Conservation (phyloP, 176 grass and related monocot genomes). For the Avena sativa region DNA sequence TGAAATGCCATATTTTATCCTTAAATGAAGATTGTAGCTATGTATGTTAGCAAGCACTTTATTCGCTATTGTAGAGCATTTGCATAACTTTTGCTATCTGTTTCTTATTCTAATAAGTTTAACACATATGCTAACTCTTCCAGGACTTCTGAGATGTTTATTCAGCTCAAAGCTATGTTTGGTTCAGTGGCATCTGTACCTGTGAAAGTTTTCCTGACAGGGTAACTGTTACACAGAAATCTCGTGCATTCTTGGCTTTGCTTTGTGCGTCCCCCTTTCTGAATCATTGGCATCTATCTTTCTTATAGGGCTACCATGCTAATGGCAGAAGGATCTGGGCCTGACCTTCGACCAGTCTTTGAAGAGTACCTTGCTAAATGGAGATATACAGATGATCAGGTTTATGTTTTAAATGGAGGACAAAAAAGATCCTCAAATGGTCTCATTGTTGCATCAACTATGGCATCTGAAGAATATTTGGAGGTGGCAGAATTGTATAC, state of each 20-base stretch:
- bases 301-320: constrained; percentile 72
- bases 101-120: constrained; percentile 32
- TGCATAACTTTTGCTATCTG: neutral
- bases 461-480: constrained; percentile 54
- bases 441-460: constrained; percentile 25
- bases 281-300: constrained; percentile 19
- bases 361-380: constrained; percentile 76
- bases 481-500: constrained; percentile 69
- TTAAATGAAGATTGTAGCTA: neutral
- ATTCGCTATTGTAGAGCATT: neutral
- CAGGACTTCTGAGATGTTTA: constrained; percentile 70
- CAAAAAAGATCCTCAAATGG: constrained; percentile 9
- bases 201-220: constrained; percentile 64
- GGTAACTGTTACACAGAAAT: constrained; percentile 43
- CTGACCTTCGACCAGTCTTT: constrained; percentile 59
- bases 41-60: neutral
- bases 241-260: constrained; percentile 18
- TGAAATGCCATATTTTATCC: neutral
- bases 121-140: constrained; percentile 36
- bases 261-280: neutral
- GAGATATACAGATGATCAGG: constrained; percentile 49
- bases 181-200: constrained; percentile 68
- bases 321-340: constrained; percentile 57
- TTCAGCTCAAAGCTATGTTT: constrained; percentile 61
- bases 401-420: constrained; percentile 56